Base-by-base conservation (phyloP, 768 basidiomycete genomes). In the Cystobasidium tubakii region DNA sequence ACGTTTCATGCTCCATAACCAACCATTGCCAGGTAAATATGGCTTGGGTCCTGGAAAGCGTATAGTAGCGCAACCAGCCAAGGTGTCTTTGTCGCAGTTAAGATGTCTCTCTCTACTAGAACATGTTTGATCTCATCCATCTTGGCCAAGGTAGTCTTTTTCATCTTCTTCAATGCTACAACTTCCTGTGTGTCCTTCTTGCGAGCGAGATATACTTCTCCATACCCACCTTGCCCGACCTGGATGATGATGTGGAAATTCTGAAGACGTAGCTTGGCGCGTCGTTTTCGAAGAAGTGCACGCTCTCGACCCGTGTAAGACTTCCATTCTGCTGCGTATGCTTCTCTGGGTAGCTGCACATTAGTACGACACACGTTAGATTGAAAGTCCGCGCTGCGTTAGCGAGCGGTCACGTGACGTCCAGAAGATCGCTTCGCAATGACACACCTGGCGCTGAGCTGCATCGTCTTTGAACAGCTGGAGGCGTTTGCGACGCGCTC, bases 71-170 rank as follows among this genome's bases (percentile, higher is more conserved):
- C 85, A 60, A 98, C 96, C 73, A 99, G 86, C 96, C 96, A 99
- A 0, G 95, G 92, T 0, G 93, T 95, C 82, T 95, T 94, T 31
- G 95, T 97, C 0, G 93, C 91, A 0, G 94, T 97, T 76, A 99
- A 83, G 79, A 99, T 99, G 81, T 99, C 96, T 53, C 96, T 88
- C 82, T 99, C 96, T 36, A 97, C 91, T 25, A 98, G 87, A 62
- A 99, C 92, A 80, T 99, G 96, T n/a, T 92, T 89, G 79, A 98
- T 88, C 91, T 99, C 96, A 77, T 97, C 94, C 96, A 97, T 97
- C 85, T 99, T 99, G 79, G 89, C 89, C 53, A 99, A 79, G 0
- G 93, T 97, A 27, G 89, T 86, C 82, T 99, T 99, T 78, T 84
- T 86, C 96, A 99, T 95, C 83, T 91, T 95, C 85, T 99, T 98